Percentiles rank a stretch among this genome's conserved stretches.
Conservation (phyloP, 352 stramenopile genomes). For the Pythium pyrilobum region DNA sequence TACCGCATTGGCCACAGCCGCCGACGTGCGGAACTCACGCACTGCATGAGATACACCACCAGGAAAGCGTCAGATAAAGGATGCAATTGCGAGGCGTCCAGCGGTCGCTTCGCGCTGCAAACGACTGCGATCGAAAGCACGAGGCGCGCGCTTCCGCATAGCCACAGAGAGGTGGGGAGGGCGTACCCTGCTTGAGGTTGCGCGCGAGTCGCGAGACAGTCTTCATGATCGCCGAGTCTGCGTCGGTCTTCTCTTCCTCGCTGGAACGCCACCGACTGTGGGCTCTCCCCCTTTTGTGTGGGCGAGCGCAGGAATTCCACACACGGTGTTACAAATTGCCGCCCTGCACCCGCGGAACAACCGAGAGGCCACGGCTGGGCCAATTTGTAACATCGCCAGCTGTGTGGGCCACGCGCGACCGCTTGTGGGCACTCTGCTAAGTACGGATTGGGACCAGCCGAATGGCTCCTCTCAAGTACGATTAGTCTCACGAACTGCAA, state of each 20-base stretch:
- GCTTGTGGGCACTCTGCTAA: not conserved
- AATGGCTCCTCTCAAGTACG: conserved; percentile 5
- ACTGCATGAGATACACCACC: conserved; percentile 1
- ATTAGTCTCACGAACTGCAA: not conserved
- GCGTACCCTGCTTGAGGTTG: conserved; percentile 25
- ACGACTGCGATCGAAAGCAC: conserved; percentile 1
- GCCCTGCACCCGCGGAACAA: conserved; percentile 12
- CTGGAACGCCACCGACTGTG: conserved; percentile 20
- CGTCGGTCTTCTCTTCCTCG: not conserved
- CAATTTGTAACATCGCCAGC: conserved; percentile 22
- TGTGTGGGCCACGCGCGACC: conserved; percentile 3
- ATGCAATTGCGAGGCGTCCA: not conserved
- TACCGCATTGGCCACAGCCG: conserved; percentile 23
- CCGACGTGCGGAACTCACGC: conserved; percentile 25
- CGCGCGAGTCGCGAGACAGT: conserved; percentile 21
- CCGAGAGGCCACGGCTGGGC: not conserved
- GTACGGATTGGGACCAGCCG: not conserved
- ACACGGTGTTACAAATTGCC: conserved; percentile 20
- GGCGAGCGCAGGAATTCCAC: conserved; percentile 7
- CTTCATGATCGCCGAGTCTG: conserved; percentile 15
- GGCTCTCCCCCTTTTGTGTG: not conserved
- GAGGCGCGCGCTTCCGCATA: not conserved
- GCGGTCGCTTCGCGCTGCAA: not conserved
- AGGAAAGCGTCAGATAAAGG: not conserved
- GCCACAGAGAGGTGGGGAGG: not conserved